Base-by-base conservation (phyloP, 805 yeast species). In the Debaryomyces tyrocola region DNA sequence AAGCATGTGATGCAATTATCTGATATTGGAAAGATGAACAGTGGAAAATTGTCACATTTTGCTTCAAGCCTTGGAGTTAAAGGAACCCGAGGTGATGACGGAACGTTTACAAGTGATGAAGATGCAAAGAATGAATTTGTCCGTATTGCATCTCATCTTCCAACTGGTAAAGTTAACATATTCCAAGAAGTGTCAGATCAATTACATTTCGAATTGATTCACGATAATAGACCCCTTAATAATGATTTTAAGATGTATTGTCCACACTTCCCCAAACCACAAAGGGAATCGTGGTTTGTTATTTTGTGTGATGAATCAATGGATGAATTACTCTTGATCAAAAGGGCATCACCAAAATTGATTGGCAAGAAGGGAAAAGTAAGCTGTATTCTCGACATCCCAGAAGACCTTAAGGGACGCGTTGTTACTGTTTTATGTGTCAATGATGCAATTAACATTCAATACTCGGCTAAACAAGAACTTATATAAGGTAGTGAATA, bases 231-330 rank as follows among this genome's bases (percentile, higher is more conserved):
- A 20, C 74, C 82, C 3, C 59, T 69, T 45, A 79, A 77, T 51
- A 68, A 71, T 3, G 90, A 85, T 38, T 87, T 82, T 70, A 80
- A 79, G 52, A 79, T 89, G 43, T 82, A 84, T 57, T 75, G 91
- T 47, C 92, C 95, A 2, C 80, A 79, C 55, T 94, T 88, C 69
- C 96, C 96, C 38, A 92, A 94, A 64, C 73, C 83, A 2, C 99
- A 94, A 66, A 84, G 90, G 58, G 98, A 94, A 62, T 82, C 95
- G 0, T 94, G 99, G 98, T 89, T 92, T 63, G 78, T 84, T 8
- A 78, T 92, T 40, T 54, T 84, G 8, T 69, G 79, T 49, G 81
- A 83, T 50, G 66, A 67, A 21, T 65, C 69, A 6, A 70, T 64
- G 2, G 77, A 77, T 38, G 87, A 84, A 56, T 60, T 92, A 21